phyloP scores from a whole-genome alignment of 23 red algal species.

The Gracilariopsis chorda region DNA sequence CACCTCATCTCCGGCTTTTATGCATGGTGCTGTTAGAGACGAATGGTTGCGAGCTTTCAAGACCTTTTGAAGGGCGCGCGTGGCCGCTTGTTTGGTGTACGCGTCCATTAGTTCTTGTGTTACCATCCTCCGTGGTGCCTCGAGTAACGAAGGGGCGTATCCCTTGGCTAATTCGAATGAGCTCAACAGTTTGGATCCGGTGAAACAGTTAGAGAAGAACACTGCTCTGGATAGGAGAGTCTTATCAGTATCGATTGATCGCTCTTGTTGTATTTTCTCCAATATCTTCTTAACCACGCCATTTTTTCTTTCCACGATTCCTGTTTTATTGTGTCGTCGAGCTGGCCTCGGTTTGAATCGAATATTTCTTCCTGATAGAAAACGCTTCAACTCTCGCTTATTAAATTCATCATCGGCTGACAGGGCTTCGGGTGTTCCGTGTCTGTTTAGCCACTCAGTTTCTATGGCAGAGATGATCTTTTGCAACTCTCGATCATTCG shows the following conservation, averaged over 20 bases:
- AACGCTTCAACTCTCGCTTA: not conserved
- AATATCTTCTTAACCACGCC: not conserved
- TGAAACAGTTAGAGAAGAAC: not conserved
- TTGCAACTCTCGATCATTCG: not conserved
- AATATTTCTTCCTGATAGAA: not conserved
- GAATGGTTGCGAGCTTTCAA: not conserved
- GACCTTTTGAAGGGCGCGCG: not conserved
- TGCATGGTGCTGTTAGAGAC: not conserved
- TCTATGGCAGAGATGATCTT: conserved; percentile 12
- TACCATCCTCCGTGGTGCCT: not conserved
- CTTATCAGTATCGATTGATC: not conserved
- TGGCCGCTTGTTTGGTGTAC: not conserved
- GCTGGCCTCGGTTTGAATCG: not conserved
- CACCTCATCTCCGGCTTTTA: not conserved
- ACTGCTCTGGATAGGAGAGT: not conserved
- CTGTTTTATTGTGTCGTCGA: not conserved
- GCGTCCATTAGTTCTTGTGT: conserved; percentile 6
- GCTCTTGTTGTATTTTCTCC: not conserved
- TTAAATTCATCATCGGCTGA: conserved; percentile 8
- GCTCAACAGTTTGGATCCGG: not conserved
- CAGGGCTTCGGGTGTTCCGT: conserved; percentile 5
- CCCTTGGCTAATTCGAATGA: not conserved
- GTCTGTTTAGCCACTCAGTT: not conserved
- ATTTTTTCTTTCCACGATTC: not conserved
- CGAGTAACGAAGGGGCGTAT: conserved; percentile 4